phyloP scores from a whole-genome alignment of 2,329 filamentous ascomycete species.

The Raffaelea arxii region DNA sequence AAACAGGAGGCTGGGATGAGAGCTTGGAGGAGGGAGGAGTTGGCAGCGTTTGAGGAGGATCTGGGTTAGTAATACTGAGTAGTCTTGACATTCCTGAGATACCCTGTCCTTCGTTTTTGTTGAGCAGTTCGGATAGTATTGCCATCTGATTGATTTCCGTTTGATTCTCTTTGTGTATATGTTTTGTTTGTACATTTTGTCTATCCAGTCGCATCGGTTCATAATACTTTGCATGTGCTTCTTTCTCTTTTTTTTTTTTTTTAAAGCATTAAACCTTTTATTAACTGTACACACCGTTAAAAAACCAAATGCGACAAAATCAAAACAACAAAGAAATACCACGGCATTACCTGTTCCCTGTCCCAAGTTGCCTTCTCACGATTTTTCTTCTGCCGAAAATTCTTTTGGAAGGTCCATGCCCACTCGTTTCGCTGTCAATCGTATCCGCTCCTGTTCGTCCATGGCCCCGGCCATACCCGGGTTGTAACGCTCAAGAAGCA shows the following conservation, averaged over 20 bases:
- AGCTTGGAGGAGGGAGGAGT: conserved; percentile 50
- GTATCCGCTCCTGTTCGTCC: conserved; percentile 74
- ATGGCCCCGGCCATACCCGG: conserved; percentile 66
- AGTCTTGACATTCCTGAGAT: too few relatives aligned
- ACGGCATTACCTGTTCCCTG: not conserved
- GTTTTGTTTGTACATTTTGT: too few relatives aligned
- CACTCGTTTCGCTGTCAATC: conserved; percentile 75
- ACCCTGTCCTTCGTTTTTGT: too few relatives aligned
- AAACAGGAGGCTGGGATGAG: conserved; percentile 84
- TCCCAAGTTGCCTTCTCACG: not conserved
- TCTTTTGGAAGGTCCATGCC: conserved; percentile 80
- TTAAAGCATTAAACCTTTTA: too few relatives aligned
- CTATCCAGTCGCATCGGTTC: too few relatives aligned
- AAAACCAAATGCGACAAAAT: too few relatives aligned
- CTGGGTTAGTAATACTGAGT: too few relatives aligned
- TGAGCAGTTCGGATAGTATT: too few relatives aligned
- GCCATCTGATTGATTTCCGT: too few relatives aligned
- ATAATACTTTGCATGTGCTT: not conserved
- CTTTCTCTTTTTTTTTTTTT: not conserved
- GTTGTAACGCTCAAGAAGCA: conserved; percentile 83
- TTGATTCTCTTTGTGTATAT: not conserved
- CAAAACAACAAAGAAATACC: too few relatives aligned
- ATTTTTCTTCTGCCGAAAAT: conserved; percentile 20
- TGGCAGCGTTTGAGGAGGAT: conserved; percentile 32
- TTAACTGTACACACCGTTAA: too few relatives aligned